Conservation (phyloP, 2,329 filamentous ascomycete genomes). For the Scedosporium boydii region DNA sequence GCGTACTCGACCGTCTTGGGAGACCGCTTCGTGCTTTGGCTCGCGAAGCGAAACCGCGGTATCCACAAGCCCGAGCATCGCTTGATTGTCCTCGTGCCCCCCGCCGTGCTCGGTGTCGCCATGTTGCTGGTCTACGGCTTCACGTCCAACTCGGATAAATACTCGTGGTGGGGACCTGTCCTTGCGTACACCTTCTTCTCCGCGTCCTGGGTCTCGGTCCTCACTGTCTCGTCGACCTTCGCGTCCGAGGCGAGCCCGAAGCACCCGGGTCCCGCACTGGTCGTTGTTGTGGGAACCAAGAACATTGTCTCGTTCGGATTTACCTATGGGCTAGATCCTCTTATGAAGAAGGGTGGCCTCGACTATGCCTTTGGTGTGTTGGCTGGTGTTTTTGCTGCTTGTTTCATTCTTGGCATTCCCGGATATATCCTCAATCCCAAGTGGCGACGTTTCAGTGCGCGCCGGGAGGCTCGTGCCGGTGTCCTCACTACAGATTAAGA, state of each 20-base stretch:
- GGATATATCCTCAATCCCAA: conserved; percentile 14
- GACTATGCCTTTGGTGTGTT: conserved; percentile 13
- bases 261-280: conserved; percentile 22
- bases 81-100: conserved; percentile 11
- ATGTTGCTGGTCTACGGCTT: conserved; percentile 13
- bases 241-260: conserved; percentile 23
- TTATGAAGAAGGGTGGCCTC: conserved; percentile 15
- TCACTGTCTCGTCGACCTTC: conserved; percentile 21
- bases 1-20: conserved; percentile 13
- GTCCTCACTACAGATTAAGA: background rate
- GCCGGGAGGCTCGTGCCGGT: background rate
- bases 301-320: conserved; percentile 23
- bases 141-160: conserved; percentile 6
- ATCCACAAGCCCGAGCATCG: conserved; percentile 14
- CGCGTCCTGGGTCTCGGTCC: conserved; percentile 18
- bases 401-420: conserved; percentile 14
- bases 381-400: conserved; percentile 11
- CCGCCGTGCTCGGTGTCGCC: conserved; percentile 11
- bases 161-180: conserved; percentile 13
- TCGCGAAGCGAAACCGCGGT: conserved; percentile 13
- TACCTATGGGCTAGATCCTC: conserved; percentile 20
- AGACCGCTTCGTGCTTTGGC: conserved; percentile 11
- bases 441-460: conserved; percentile 8
- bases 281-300: conserved; percentile 22
- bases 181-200: conserved; percentile 20